Evolutionary conservation across 78 protist species (phyloP), one percentile per base, ranked within the genome.

Genomic region (Isochrysis galbana): DNA sequence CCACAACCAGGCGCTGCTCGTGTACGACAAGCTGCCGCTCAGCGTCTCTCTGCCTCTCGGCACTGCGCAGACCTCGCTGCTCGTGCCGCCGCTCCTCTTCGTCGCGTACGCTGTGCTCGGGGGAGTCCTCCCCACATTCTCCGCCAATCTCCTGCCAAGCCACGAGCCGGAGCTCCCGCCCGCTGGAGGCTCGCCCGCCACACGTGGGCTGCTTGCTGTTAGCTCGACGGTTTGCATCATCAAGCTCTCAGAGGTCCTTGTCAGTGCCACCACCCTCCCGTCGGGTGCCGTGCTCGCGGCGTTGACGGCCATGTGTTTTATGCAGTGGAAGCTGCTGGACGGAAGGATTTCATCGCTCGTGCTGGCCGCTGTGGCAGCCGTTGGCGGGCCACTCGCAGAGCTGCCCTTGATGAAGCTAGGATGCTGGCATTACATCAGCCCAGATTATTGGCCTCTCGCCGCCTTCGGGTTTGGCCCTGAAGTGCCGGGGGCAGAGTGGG

Each of bases 1-100:
- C 26, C 86, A 77, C 86, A 77, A 77, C 86, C 86, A 77, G 46
- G 86, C 29, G 46, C 86, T 77, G 11, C 86, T 77, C 36, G 0
- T 0, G 47, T 77, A 77, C 25, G 86, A 77, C 11, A 39, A 41
- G 32, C 86, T 77, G 21, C 86, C 86, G 25, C 32, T 77, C 46
- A 38, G 25, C 23, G 0, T 77, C 46, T n/a, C 86, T 21, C 22
- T 77, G 38, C 14, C 25, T 7, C 1, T 77, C 46, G n/a, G 14
- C 86, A 25, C 11, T 26, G 47, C 47, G 38, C 14, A 39, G 45
- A 39, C 86, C 11, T 23, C 36, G 36, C 46, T 77, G 47, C 86
- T 77, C 47, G 25, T 77, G 26, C 86, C 86, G 39, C 86, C 86
- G 26, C 86, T 77, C 14, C 86, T 77, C 25, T 44, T 47, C 5